Evolutionary conservation across 2,329 filamentous ascomycete genomes (phyloP).

Genomic region (Thielaviopsis euricoi): DNA sequence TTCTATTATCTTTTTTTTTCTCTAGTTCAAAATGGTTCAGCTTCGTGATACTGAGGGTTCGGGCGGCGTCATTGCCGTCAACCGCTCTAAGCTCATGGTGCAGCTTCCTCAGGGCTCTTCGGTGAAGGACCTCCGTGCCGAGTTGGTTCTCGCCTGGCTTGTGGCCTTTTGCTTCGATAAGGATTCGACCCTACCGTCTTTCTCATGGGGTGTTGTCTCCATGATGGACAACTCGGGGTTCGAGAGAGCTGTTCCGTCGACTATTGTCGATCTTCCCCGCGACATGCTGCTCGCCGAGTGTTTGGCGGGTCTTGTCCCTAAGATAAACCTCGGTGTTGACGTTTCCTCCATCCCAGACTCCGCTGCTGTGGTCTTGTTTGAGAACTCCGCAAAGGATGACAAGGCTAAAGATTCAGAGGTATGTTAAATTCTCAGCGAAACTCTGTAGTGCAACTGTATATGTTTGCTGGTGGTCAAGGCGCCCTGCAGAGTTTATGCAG

Average conservation of each 20-base stretch:
- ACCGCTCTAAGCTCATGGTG: not conserved
- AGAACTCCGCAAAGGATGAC: slow-evolving; percentile 4
- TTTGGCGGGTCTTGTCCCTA: not conserved
- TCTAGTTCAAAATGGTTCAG: slow-evolving; percentile 8
- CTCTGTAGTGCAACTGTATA: not conserved
- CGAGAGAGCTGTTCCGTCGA: slow-evolving; percentile 4
- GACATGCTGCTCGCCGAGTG: not conserved
- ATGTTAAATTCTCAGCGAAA: not conserved
- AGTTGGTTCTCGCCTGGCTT: slow-evolving; percentile 16
- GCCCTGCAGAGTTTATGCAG: not conserved
- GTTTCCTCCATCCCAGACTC: not conserved
- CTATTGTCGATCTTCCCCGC: slow-evolving; percentile 8
- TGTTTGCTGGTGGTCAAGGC: not conserved
- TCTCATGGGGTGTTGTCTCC: slow-evolving; percentile 11
- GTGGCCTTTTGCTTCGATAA: slow-evolving; percentile 15
- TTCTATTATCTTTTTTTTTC: not conserved
- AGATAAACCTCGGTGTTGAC: not conserved
- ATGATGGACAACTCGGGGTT: not conserved
- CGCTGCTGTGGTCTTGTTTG: slow-evolving; percentile 3
- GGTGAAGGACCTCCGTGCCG: slow-evolving; percentile 9
- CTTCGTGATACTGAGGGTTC: slow-evolving; percentile 2
- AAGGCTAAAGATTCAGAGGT: slow-evolving; percentile 7
- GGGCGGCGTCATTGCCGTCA: not conserved
- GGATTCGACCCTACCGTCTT: slow-evolving; percentile 12
- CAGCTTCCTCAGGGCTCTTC: not conserved